Conservation (phyloP, 805 yeast genomes). For the Metschnikowia drakensbergensis region DNA sequence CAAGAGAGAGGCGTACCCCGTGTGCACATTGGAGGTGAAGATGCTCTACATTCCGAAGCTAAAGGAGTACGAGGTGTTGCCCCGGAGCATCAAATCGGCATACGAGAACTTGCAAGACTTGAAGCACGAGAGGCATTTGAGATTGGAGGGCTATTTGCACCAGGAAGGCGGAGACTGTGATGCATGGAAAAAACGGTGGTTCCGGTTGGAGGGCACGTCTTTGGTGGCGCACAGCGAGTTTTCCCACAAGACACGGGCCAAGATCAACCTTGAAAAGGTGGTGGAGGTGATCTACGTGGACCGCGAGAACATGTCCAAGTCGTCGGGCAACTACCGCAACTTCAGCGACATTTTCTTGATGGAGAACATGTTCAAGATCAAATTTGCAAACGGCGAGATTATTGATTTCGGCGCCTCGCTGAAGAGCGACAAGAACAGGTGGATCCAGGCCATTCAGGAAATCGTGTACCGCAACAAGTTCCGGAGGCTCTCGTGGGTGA, state of each 20-base stretch:
- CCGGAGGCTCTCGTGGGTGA: constrained; percentile 62
- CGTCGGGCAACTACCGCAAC: constrained; percentile 46
- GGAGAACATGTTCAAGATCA: constrained; percentile 71
- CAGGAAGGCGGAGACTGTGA: constrained; percentile 93
- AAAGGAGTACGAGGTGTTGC: constrained; percentile 58
- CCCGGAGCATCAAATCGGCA: constrained; percentile 58
- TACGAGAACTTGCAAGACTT: constrained; percentile 33
- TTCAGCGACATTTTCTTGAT: constrained; percentile 68
- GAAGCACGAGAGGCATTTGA: constrained; percentile 21
- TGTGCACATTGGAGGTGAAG: constrained; percentile 65
- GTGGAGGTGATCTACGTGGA: constrained; percentile 47
- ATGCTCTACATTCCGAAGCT: constrained; percentile 68
- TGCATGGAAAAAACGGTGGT: constrained; percentile 68
- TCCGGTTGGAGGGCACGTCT: constrained; percentile 66
- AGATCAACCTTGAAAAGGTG: constrained; percentile 70
- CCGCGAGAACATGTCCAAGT: constrained; percentile 27
- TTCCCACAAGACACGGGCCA: constrained; percentile 65
- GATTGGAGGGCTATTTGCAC: constrained; percentile 65
- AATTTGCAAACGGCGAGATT: constrained; percentile 74
- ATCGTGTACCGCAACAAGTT: constrained; percentile 53
- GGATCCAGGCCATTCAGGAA: constrained; percentile 61
- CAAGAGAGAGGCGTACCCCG: constrained; percentile 46
- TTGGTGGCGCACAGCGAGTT: constrained; percentile 74
- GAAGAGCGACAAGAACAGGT: constrained; percentile 51
- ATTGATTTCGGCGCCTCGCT: constrained; percentile 85